phyloP scores from a whole-genome alignment of 495 filamentous ascomycete species.

The Aspergillus hancockii region DNA sequence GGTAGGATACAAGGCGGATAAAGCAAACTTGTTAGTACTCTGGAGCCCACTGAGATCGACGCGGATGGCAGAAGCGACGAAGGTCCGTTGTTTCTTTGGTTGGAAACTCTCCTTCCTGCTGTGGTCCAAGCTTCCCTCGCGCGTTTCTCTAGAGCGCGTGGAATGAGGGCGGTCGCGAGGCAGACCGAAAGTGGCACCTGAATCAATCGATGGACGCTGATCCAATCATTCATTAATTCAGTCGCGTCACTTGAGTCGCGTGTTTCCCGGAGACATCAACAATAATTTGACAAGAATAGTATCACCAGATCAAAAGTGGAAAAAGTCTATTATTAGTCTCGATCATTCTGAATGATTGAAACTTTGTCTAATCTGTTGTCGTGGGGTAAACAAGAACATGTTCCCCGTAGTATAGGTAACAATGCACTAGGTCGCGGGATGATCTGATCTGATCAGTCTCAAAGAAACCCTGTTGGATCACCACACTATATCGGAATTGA shows the following conservation, averaged over 20 bases:
- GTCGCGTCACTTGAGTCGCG: constrained; percentile 20
- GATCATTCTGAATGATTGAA: background rate
- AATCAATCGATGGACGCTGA: constrained; percentile 16
- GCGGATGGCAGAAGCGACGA: constrained; percentile 1
- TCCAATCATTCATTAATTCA: constrained; percentile 22
- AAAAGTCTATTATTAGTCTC: background rate
- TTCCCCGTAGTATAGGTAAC: constrained; percentile 10
- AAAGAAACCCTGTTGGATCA: background rate
- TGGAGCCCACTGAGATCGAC: constrained; percentile 7
- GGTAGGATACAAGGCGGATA: no score
- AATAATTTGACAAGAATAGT: background rate
- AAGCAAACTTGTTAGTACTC: constrained; percentile 10
- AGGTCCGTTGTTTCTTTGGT: constrained; percentile 12
- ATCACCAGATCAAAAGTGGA: background rate
- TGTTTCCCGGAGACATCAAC: background rate
- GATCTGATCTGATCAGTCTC: background rate
- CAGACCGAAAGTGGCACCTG: constrained; percentile 12
- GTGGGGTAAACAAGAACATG: constrained; percentile 5
- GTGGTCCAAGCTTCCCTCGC: constrained; percentile 23
- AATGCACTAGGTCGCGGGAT: background rate
- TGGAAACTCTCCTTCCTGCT: constrained; percentile 12
- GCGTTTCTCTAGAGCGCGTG: constrained; percentile 21
- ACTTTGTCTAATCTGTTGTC: background rate
- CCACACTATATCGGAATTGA: background rate
- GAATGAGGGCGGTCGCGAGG: constrained; percentile 26